Base-by-base conservation (phyloP, 441 rosid species). In the Jatropha podagrica region DNA sequence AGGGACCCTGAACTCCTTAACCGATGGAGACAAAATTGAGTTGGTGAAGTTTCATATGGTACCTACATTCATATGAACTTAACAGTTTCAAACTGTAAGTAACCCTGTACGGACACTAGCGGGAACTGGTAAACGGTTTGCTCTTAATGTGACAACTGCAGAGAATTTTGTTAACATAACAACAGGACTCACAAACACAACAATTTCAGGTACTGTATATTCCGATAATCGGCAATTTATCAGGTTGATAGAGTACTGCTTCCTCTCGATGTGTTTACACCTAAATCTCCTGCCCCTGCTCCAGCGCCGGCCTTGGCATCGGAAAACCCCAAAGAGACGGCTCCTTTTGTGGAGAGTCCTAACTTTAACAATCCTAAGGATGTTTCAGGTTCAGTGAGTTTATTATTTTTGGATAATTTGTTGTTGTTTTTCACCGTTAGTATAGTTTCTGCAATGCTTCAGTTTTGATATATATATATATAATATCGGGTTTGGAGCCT, bases 91-190 rank as follows among this genome's bases (percentile, higher is more conserved):
- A 77, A 94, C 97, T 0, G 84, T 90, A 26, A 94, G 94, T 37
- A 92, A 92, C 71, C 98, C 97, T 14, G 79, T 91, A 10, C 78
- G 90, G 69, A 94, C 98, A 2, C 83, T 88, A 27, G 98, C 97
- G 18, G 96, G 94, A 18, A 88, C 79, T n/a, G 83, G 78, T 3
- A 70, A 70, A 11, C 63, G 78, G 54, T 70, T 69, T 17, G 68
- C 78, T 1, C 64, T 76, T 3, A 76, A 76, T 23, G 78, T 76
- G n/a, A 75, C 78, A 6, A 75, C 78, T 7, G 66, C 49, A 7
- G 67, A 52, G 49, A 75, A 23, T 68, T 46, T 69, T 32, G 78
- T 75, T 18, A 75, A 75, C 9, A 75, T 75, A 68, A 75, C 61
- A 7, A 66, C 78, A 49, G 78, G 78, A 32, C 44, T 75, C 20